Evolutionary conservation across 2,329 filamentous ascomycete genomes (phyloP), one percentile per base, ranked within the genome.

Genomic region (Colletotrichum lentis): DNA sequence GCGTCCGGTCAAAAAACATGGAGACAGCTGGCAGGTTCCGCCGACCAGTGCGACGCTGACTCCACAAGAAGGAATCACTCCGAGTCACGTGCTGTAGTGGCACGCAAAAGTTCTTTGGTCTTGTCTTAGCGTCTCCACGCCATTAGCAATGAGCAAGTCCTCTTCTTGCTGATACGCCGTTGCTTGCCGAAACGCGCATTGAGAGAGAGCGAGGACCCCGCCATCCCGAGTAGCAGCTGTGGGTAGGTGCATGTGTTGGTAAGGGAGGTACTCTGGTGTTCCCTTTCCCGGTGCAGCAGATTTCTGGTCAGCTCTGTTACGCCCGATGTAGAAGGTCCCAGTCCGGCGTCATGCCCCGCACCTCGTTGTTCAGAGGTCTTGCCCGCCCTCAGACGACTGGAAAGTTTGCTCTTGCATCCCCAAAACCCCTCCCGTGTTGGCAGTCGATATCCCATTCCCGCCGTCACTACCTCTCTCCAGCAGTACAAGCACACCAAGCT

Each of bases 401-500:
- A 69, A 64, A 62, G 52, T 62, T 52, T 62, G 54, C 52, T 65
- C 50, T 44, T 63, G 43, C 67, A 67, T 65, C 65, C 59, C 67
- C 57, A 50, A 62, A 55, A 67, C 58, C 69, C 61, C 46, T 56
- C 62, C 53, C 52, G 50, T 65, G 54, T 62, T 64, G 58, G 62
- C 69, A 63, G 54, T 58, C 55, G 52, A 62, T 64, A 37, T 61
- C 24, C 41, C 53, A 64, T 52, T 60, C 64, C 68, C 56, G 62
- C 39, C 80, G 80, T 72, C 73, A 80, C 18, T 88, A 88, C 72
- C 82, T 88, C 43, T 85, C 84, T 75, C 79, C 84, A 73, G 79
- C 84, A 71, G 77, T 86, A 73, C 82, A 84, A 75, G 73, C 78
- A 55, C 87, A 89, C 74, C 88, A 90, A 84, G 84, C 86, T 75